Evolutionary conservation across 225 moss, liverwort and hornwort genomes (phyloP), one percentile per base, ranked within the genome.

Genomic region (Sphagnum contortum): DNA sequence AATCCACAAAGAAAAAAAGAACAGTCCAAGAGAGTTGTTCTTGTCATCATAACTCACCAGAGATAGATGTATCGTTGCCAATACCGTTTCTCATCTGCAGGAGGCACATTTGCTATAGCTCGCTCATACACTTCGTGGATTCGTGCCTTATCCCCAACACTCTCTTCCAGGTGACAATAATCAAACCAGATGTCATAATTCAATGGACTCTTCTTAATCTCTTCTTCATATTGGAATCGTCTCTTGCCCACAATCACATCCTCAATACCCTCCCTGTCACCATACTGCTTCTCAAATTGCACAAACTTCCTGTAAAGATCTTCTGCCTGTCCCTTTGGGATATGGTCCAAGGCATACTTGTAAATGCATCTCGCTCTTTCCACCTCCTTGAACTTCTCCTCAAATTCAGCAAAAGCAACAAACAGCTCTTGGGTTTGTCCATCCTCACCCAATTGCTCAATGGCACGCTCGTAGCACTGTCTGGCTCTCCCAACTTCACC

Each of bases 41-140:
- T 29, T 29, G 29, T 29, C 29, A 29, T 29, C 29, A n/a, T 77
- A 56, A 10, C 70, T 73, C 70, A 92, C 93, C 94, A 94, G 10
- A 94, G 71, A 63, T 91, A 94, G 57, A 94, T 94, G 55, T 94
- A 94, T 65, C 94, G 85, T 67, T 91, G 91, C 94, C 94, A 94
- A 48, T 87, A 94, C 62, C 94, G 83, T 70, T 94, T 94, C 55
- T 89, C 87, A 78, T 91, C 85, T 59, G 94, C 94, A 70, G 94
- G 94, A 45, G 94, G 94, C 59, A 89, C 62, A 76, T 91, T 91
- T 8, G 91, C 94, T 47, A 94, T 91, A 29, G 91, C 94, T 71
- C 94, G 91, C 81, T 94, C 91, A 64, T 91, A 94, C 12, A 94
- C 75, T 56, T 94, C 94, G 64, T 87, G 82, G 53, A 85, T 85